Conservation (phyloP, 2,329 filamentous ascomycete species). For the Macrophomina pseudophaseolina region DNA sequence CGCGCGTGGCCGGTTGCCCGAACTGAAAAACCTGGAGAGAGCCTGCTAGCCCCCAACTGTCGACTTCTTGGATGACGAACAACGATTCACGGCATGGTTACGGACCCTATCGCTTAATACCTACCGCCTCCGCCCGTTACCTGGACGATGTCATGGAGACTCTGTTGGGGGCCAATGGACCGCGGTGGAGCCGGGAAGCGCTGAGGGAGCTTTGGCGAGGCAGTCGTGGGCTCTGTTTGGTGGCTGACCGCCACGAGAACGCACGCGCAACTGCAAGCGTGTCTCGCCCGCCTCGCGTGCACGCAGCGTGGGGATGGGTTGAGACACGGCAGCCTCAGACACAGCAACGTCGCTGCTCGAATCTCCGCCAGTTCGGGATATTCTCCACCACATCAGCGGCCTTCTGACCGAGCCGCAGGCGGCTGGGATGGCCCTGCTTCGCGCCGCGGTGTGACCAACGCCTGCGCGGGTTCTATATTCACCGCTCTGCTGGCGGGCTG, state of each 20-base stretch:
- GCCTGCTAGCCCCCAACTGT: neutral
- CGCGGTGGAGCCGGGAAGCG: constrained; percentile 20
- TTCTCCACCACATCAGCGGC: constrained; percentile 14
- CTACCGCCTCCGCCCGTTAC: neutral
- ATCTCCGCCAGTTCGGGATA: constrained; percentile 6
- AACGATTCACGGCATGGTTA: neutral
- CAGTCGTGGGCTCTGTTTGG: neutral
- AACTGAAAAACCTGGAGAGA: neutral
- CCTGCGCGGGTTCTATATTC: constrained; percentile 10
- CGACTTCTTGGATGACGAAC: neutral
- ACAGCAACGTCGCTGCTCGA: constrained; percentile 1
- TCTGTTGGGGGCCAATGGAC: constrained; percentile 15
- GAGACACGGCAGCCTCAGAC: constrained; percentile 17
- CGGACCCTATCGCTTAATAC: constrained; percentile 4
- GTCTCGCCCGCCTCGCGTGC: constrained; percentile 14
- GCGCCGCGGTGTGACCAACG: constrained; percentile 17
- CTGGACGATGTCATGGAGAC: constrained; percentile 2
- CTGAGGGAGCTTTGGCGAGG: constrained; percentile 1
- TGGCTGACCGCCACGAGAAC: constrained; percentile 14
- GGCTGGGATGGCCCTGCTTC: constrained; percentile 7
- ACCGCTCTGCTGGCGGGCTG: constrained; percentile 19
- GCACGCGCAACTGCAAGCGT: neutral
- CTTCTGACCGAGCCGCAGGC: constrained; percentile 10
- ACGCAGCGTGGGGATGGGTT: constrained; percentile 11
- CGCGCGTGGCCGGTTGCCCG: constrained; percentile 4